Percentiles rank a stretch among this genome's conserved stretches.
Conservation (phyloP, 768 basidiomycete genomes). For the Dendrothele bispora region DNA sequence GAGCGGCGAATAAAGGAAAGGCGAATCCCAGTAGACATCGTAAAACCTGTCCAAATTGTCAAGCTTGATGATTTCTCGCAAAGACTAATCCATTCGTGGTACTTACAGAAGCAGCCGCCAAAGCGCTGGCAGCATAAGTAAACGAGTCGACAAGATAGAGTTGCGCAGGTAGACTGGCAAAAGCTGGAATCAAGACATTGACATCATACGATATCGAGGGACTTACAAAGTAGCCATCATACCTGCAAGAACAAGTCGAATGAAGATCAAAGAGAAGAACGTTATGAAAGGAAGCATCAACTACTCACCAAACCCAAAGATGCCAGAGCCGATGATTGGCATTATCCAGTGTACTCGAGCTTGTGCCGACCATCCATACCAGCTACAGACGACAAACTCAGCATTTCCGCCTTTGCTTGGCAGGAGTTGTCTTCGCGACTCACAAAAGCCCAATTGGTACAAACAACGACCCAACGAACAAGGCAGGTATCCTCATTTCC, state of each 20-base stretch:
- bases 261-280: no score
- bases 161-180: constrained; percentile 56
- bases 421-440: no score
- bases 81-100: not conserved
- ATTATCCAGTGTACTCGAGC: constrained; percentile 64
- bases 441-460: constrained; percentile 53
- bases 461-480: constrained; percentile 51
- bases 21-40: constrained; percentile 63
- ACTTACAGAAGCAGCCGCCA: constrained; percentile 58
- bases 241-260: constrained; percentile 40
- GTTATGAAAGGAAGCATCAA: no score
- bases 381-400: no score
- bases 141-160: constrained; percentile 71
- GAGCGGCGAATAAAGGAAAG: constrained; percentile 64
- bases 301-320: constrained; percentile 47
- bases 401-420: no score
- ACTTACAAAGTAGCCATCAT: constrained; percentile 58
- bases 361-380: constrained; percentile 78
- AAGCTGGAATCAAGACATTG: constrained; percentile 1
- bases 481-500: constrained; percentile 53
- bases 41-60: no score
- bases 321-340: constrained; percentile 62
- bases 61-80: no score
- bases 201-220: not conserved
- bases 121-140: constrained; percentile 63